Evolutionary conservation across 768 basidiomycete genomes (phyloP).

Genomic region (Mycena filopes): DNA sequence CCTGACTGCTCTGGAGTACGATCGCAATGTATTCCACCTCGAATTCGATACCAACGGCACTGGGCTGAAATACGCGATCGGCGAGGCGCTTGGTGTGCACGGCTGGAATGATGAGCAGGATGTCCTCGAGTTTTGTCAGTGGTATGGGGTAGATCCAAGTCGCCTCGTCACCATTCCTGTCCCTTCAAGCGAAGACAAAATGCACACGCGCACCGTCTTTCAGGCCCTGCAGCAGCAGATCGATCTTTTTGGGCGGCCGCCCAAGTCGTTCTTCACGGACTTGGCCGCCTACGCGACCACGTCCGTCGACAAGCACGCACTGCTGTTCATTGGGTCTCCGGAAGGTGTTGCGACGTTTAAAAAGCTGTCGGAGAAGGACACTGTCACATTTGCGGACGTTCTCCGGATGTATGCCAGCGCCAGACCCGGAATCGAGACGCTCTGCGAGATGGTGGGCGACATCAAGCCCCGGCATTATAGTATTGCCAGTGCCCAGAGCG

Average conservation of each 20-base stretch:
- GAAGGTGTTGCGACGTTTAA: constrained; percentile 95
- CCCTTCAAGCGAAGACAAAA: constrained; percentile 67
- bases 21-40: constrained; percentile 98
- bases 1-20: constrained; percentile 93
- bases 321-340: constrained; percentile 92
- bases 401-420: constrained; percentile 82
- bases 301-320: constrained; percentile 77
- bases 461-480: constrained; percentile 99
- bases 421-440: constrained; percentile 81
- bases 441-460: constrained; percentile 92
- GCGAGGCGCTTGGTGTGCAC: constrained; percentile 96
- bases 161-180: constrained; percentile 86
- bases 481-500: constrained; percentile 95
- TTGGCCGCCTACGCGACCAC: constrained; percentile 80
- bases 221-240: constrained; percentile 97
- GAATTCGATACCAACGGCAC: constrained; percentile 95
- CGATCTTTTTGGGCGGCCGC: constrained; percentile 95
- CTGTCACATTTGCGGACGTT: constrained; percentile 92
- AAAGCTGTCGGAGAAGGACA: constrained; percentile 94
- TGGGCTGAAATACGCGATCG: constrained; percentile 93
- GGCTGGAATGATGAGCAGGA: constrained; percentile 97
- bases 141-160: constrained; percentile 90
- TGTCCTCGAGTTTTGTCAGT: constrained; percentile 87
- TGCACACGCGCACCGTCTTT: constrained; percentile 94
- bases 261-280: constrained; percentile 94